Evolutionary conservation across 2,329 filamentous ascomycete genomes (phyloP), one percentile per base, ranked within the genome.

Genomic region (Claviceps sp.): DNA sequence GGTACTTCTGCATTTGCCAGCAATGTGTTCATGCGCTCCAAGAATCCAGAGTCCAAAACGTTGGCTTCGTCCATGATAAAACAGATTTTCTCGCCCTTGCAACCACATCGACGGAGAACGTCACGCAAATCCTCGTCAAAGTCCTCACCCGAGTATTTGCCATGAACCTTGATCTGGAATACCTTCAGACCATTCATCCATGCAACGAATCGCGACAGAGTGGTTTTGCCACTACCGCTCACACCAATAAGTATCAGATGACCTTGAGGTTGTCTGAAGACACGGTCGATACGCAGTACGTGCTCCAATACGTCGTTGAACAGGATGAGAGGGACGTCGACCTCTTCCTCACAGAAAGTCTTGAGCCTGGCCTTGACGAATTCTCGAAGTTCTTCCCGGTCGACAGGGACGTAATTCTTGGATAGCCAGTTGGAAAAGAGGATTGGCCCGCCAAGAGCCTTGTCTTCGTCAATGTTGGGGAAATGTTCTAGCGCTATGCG

Each of bases 31-130:
- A 98, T 99, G 61, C 94, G 85, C 69, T 99, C 93, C 52, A 99
- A 70, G 82, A 99, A 99, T 51, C 93, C 93, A 44, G 93, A 98
- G 68, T 99, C 93, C 30, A 99, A 78, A 38, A 99, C 93, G 62
- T 99, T 99, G 9, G 91, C 86, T 72, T 99, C 93, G 65, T 99
- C 93, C 90, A 99, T 97, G 73, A 99, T 96, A 75, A 99, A 99
- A 72, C 94, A 98, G 48, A 99, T 95, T 75, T 97, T 97, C 67
- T 99, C 93, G 38, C 93, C 93, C 74, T 96, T 96, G 74, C 91
- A 97, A 56, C 93, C 93, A 60, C 89, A 94, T 53, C 93, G 82
- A 46, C 93, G 85, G 42, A 99, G 80, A 8, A 99, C 93, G 64
- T 90, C 91, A 58, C 94, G 82, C 38, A 99, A 74, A 67, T 99